These are phyloP conservation scores for Halenospora varia DNA, from an alignment of 495 filamentous ascomycete genomes.

Conservation along the genomic window DNA sequence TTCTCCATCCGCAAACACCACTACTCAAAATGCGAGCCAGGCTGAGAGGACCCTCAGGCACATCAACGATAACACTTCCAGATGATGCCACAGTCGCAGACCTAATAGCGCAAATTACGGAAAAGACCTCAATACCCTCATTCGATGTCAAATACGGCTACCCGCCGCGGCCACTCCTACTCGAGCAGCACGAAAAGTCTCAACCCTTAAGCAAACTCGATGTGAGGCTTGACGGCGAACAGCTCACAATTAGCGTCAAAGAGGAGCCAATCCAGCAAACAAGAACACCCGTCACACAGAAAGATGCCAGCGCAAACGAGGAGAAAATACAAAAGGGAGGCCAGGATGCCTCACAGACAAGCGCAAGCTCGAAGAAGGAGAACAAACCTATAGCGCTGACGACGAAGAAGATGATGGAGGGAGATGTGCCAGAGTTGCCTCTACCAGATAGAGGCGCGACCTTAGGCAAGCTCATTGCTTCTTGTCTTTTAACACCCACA, in stretches of 20 bases:
- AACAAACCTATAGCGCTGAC: slow-evolving; percentile 20
- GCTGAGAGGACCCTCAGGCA: slow-evolving; percentile 58
- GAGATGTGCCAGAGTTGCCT: slow-evolving; percentile 68
- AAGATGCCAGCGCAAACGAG: neutral
- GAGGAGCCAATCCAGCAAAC: neutral
- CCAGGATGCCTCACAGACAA: neutral
- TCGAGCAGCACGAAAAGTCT: slow-evolving; percentile 37
- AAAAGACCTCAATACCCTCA: slow-evolving; percentile 43
- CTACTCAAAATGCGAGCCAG: slow-evolving; percentile 59
- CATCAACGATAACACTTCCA: slow-evolving; percentile 57
- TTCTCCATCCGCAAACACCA: too few relatives aligned
- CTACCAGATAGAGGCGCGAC: slow-evolving; percentile 58
- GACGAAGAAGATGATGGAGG: slow-evolving; percentile 23
- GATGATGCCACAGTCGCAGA: slow-evolving; percentile 62
- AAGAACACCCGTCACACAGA: too few relatives aligned
- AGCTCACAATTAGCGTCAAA: slow-evolving; percentile 23
- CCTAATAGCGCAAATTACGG: slow-evolving; percentile 51
- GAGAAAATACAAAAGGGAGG: neutral
- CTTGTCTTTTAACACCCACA: neutral
- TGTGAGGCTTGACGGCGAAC: slow-evolving; percentile 72
- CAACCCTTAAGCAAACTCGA: slow-evolving; percentile 50
- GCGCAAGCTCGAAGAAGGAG: neutral
- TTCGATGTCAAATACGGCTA: slow-evolving; percentile 88
- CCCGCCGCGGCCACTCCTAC: slow-evolving; percentile 66
- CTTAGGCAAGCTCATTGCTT: slow-evolving; percentile 28